Conservation (phyloP, 331 rosid species). For the Phaseolus coccineus region DNA sequence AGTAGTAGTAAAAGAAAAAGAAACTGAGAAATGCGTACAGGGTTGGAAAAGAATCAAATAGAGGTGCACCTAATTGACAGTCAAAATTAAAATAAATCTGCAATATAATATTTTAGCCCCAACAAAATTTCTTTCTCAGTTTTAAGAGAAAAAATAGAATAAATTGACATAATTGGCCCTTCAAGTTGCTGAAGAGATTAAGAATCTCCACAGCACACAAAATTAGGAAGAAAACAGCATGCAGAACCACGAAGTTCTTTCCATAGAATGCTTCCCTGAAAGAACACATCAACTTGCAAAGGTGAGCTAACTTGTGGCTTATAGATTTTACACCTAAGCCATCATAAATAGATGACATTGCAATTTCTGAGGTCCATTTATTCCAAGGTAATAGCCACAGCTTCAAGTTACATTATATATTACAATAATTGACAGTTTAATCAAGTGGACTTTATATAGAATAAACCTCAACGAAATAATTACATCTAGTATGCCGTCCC, state of each 20-base stretch:
- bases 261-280: conserved; percentile 10
- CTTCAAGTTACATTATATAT: background rate
- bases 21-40: background rate
- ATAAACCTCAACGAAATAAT: background rate
- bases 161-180: background rate
- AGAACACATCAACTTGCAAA: conserved; percentile 8
- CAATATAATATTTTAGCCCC: background rate
- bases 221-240: conserved; percentile 11
- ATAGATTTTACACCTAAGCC: background rate
- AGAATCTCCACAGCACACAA: background rate
- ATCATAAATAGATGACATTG: background rate
- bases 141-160: background rate
- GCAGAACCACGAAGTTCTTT: conserved; percentile 11
- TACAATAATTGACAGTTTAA: background rate
- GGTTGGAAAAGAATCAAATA: background rate
- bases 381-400: background rate
- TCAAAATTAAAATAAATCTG: background rate
- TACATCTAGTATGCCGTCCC: background rate
- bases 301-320: conserved; percentile 5
- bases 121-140: background rate
- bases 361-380: background rate
- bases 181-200: conserved; percentile 3
- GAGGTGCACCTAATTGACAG: background rate
- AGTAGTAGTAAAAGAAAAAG: background rate
- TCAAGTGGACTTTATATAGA: background rate